Base-by-base conservation (phyloP, 2,329 filamentous ascomycete species). In the Cordyceps fumosorosea region DNA sequence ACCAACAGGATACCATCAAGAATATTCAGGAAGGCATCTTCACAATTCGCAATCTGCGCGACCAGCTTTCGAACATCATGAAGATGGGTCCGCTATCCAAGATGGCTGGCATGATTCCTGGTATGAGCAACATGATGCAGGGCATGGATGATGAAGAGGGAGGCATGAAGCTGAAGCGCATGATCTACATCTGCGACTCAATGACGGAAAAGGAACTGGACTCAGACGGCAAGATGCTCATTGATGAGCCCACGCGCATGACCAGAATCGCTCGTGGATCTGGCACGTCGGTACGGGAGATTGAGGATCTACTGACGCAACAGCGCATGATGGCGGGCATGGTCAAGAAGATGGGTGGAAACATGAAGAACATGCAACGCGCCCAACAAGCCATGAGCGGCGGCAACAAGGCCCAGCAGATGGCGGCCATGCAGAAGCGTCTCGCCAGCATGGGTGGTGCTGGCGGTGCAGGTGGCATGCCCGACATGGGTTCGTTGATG, bases 1-100 rank as follows among this genome's bases (percentile, higher is more conserved):
- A 98, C 75, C 95, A 97, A 68, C 98, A 99, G 77, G 93, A 98
- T 70, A 98, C 95, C 3, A 97, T 99, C 83, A 99, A 99, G 80
- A 93, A 99, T 78, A 96, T 99, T 67, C 89, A 91, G 7, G 93
- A 97, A 71, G 95, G 95, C 62, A 93, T 97, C 66, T 99, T 98
- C 76, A 96, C 95, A 0, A 84, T 99, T 40, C 89, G 95, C 61
- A 95, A 99, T 73, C 83, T 99, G 67, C 87, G 95, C 22, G 95
- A 99, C 73, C 96, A 99, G 73, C 86, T 99, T 14, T 89, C 89
- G 63, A 98, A 98, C 71, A 97, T 99, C 71, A 97, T 98, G 92
- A 99, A 99, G 79, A 98, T 99, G 95, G 95, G 95, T 0, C 95
- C 95, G 0, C 78, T 99, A 1, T 96, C 90, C 20, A 98, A 99